phyloP scores from a whole-genome alignment of 768 basidiomycete genomes.

The Hericium rajendrae region DNA sequence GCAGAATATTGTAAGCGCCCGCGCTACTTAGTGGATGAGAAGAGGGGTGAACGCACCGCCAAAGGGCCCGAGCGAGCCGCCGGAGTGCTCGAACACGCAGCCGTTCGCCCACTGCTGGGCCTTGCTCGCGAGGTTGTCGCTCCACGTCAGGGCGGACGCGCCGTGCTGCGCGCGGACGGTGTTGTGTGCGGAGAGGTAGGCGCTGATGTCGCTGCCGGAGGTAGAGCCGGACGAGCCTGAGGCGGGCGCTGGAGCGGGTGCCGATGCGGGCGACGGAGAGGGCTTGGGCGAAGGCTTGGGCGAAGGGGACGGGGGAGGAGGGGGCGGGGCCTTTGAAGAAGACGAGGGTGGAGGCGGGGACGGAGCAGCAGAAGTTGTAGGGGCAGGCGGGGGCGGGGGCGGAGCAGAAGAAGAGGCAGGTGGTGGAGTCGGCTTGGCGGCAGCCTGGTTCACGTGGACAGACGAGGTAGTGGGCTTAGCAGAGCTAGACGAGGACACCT shows the following conservation, averaged over 20 bases:
- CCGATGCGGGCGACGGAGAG: constrained; percentile 6
- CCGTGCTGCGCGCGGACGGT: constrained; percentile 51
- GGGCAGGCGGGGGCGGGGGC: constrained; percentile 8
- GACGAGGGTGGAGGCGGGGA: neutral
- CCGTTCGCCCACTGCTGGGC: constrained; percentile 63
- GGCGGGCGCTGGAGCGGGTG: neutral
- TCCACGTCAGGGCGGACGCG: constrained; percentile 58
- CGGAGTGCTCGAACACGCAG: constrained; percentile 64
- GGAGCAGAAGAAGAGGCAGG: constrained; percentile 11
- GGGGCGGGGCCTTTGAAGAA: neutral
- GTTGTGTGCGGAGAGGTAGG: constrained; percentile 58
- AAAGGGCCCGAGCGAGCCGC: constrained; percentile 49
- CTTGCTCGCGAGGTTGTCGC: constrained; percentile 41
- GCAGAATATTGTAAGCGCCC: neutral
- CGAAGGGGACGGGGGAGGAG: neutral
- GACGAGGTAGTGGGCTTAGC: constrained; percentile 14
- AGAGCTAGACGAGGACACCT: constrained; percentile 5
- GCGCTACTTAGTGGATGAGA: neutral
- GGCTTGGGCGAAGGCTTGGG: constrained; percentile 6
- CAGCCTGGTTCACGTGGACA: neutral
- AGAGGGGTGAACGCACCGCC: constrained; percentile 38
- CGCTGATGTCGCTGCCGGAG: constrained; percentile 31
- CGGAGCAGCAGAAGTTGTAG: constrained; percentile 5
- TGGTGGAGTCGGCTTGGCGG: neutral
- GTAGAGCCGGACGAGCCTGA: neutral